Base-by-base conservation (phyloP, 176 grass and related monocot species). In the Phragmites australis region DNA sequence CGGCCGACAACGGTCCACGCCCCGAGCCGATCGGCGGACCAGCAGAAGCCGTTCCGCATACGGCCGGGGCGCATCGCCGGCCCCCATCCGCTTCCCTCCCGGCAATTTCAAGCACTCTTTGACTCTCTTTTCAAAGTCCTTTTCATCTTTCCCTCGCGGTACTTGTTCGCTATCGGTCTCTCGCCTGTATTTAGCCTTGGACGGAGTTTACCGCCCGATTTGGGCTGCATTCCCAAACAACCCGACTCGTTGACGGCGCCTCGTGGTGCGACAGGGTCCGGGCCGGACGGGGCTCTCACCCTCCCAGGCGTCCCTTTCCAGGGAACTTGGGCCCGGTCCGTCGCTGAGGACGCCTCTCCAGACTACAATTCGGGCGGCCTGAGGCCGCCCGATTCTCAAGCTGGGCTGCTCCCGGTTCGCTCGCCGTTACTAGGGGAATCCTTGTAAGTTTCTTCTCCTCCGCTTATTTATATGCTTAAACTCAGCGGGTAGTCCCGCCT, bases 51-150 rank as follows among this genome's bases (percentile, higher is more conserved):
- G 42, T 44, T 44, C 42, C 42, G 42, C 42, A 44, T 44, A 44
- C 42, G 42, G 9, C 42, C 42, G 42, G 42, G 42, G 42, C 42
- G 42, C 42, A 44, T 44, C 42, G 42, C 42, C 68, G 65, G 70
- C 87, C 87, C 81, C 87, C 87, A 84, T 89, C 75, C 81, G 58
- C 87, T 85, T 89, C 82, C 87, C 87, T 89, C 82, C 82, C 60
- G 59, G 50, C 50, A 85, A 85, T 85, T 89, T 89, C 81, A 89
- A 78, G 87, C 70, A 89, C 76, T 89, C 82, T 89, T 89, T 89
- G 76, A 81, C 87, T 89, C 87, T 89, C 87, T 85, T 89, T 89
- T 85, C 87, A 89, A 89, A 85, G 87, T 89, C 82, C 77, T 90
- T 90, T 83, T 90, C 79, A 90, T 90, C 83, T 90, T 90, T 86